Base-by-base conservation (phyloP, 306 rosid genomes). In the Mimosa pudica region DNA sequence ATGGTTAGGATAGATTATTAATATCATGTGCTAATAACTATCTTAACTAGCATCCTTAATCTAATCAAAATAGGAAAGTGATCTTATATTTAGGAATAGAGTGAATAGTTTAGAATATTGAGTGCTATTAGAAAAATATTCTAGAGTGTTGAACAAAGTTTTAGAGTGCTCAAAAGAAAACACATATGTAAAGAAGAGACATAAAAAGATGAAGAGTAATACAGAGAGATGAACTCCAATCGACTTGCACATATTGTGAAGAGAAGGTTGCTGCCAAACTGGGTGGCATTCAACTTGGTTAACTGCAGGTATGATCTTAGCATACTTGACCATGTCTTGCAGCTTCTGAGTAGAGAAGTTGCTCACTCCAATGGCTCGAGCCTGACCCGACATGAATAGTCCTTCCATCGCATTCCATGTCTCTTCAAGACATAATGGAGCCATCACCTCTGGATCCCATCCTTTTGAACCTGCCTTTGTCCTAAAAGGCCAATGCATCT, bases 361-460 rank as follows among this genome's bases (percentile, higher is more conserved):
- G 86, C 97, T 88, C 49, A 90, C 93, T 0, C 94, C 97, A 0
- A 90, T 87, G 1, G 94, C 90, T 0, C 93, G 93, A 30, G 93
- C 97, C 80, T 88, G 92, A 30, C 93, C 89, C 0, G 93, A 90
- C 42, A 87, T 90, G 48, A 60, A 87, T 77, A 92, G 80, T 57
- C 94, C 93, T 80, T 92, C 97, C 94, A 92, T 90, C 32, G 94
- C 94, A 79, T 87, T 90, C 97, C 92, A 90, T 76, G 97, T 92
- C 57, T 70, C 74, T 6, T 55, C 2, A 70, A 70, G 74, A 46
- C 74, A 70, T 57, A 70, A 46, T 16, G 74, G 74, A 70, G 74
- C 74, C 74, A 70, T 70, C 7, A 69, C 74, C 74, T 45, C 74
- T 0, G 74, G 74, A 16, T 70, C 57, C 74, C 74, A 70, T 10